Conservation (phyloP, 129 eudicot genomes). For the Centrapalus pauciflorus region DNA sequence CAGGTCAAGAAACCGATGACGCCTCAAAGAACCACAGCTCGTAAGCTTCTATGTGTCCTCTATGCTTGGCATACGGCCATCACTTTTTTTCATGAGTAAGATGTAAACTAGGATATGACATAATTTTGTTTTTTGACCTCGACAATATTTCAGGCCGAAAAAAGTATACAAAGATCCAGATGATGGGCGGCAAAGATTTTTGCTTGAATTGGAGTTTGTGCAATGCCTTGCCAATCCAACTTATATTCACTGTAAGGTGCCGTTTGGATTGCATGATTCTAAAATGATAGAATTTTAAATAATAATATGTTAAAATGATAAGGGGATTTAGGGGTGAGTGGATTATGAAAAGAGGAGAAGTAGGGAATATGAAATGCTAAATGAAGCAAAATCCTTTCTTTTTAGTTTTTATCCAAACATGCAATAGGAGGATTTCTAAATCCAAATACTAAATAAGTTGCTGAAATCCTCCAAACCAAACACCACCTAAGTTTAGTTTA, state of each 20-base stretch:
- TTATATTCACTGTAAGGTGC: slow-evolving; percentile 82
- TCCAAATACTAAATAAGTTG: too few species aligned
- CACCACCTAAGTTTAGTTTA: too few species aligned
- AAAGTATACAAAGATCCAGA: slow-evolving; percentile 82
- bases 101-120: background rate
- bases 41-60: slow-evolving; percentile 28
- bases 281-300: too few species aligned
- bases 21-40: slow-evolving; percentile 25
- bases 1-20: slow-evolving; percentile 35
- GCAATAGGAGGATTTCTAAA: too few species aligned
- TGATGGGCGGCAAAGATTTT: slow-evolving; percentile 92
- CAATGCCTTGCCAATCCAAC: slow-evolving; percentile 98
- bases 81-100: background rate
- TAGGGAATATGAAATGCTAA: too few species aligned
- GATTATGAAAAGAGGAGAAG: too few species aligned
- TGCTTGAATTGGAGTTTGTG: slow-evolving; percentile 89
- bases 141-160: slow-evolving; percentile 48
- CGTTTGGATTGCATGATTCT: too few species aligned
- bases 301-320: too few species aligned
- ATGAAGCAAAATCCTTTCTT: too few species aligned
- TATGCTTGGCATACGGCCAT: background rate
- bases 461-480: too few species aligned
- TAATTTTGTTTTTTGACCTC: background rate
- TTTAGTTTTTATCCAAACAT: too few species aligned
- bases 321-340: too few species aligned